Percentiles rank a stretch among this genome's conserved stretches.
Conservation (phyloP, 305 asterid genomes). For the Fraxinus sp. region DNA sequence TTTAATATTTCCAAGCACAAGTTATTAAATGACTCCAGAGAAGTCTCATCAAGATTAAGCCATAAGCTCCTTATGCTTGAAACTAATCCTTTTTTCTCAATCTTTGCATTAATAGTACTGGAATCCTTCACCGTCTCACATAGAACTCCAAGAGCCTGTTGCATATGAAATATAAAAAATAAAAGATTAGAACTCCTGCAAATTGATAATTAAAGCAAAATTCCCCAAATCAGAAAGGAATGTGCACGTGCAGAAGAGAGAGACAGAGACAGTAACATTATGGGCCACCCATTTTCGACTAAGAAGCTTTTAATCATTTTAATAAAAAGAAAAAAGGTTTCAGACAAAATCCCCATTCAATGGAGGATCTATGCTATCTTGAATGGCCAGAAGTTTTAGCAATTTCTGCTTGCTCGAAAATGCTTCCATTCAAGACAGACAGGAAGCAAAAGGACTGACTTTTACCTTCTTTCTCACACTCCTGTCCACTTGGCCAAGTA, state of each 20-base stretch:
- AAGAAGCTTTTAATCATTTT: not conserved
- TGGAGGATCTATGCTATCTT: not conserved
- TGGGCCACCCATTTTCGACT: not conserved
- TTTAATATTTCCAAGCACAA: slow-evolving; percentile 59
- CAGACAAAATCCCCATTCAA: slow-evolving; percentile 3
- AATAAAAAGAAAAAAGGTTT: not conserved
- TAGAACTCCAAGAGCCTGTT: slow-evolving; percentile 84
- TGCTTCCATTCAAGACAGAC: slow-evolving; percentile 10
- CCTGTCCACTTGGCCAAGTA: slow-evolving; percentile 59
- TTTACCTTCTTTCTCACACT: slow-evolving; percentile 74
- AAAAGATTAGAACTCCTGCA: slow-evolving; percentile 8
- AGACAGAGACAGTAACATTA: not conserved
- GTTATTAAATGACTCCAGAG: slow-evolving; percentile 45
- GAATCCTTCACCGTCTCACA: slow-evolving; percentile 67
- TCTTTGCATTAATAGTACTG: slow-evolving; percentile 32
- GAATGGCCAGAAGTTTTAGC: not conserved
- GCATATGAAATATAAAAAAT: slow-evolving; percentile 15
- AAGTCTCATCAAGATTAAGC: slow-evolving; percentile 56
- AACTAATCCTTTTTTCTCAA: slow-evolving; percentile 43
- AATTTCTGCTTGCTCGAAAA: slow-evolving; percentile 12
- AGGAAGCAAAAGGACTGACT: not conserved
- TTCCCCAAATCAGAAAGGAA: not conserved
- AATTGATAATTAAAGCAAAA: slow-evolving; percentile 10
- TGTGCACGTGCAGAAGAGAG: not conserved
- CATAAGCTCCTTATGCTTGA: slow-evolving; percentile 53